Percentiles rank a stretch among this genome's conserved stretches.
These are phyloP conservation scores for Aspergillus steynii DNA, from an alignment of 495 filamentous ascomycete genomes.

Conservation along the genomic window DNA sequence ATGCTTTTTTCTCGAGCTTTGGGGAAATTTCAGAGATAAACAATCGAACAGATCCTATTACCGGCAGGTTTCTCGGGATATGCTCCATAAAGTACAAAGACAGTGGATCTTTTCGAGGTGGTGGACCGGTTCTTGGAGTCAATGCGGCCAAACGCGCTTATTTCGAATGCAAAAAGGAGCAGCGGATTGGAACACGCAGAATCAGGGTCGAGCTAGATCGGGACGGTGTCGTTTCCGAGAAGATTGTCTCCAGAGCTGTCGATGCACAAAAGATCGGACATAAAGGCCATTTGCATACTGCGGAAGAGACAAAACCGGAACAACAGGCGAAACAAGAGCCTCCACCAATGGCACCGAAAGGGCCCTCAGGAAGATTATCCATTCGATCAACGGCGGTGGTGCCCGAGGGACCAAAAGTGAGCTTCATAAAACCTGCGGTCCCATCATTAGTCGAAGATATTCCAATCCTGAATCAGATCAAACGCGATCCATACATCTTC, in stretches of 20 bases:
- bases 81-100: slow-evolving; percentile 89
- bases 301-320: slow-evolving; percentile 31
- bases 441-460: slow-evolving; percentile 58
- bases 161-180: slow-evolving; percentile 59
- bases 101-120: slow-evolving; percentile 52
- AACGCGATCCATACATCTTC: slow-evolving; percentile 88
- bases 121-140: slow-evolving; percentile 59
- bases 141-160: slow-evolving; percentile 75
- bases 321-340: slow-evolving; percentile 55
- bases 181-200: slow-evolving; percentile 68
- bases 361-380: slow-evolving; percentile 69
- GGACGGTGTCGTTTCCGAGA: slow-evolving; percentile 76
- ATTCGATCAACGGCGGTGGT: slow-evolving; percentile 38
- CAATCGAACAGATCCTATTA: slow-evolving; percentile 89
- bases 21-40: slow-evolving; percentile 86
- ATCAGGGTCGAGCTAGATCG: slow-evolving; percentile 85
- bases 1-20: slow-evolving; percentile 78
- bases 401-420: slow-evolving; percentile 49
- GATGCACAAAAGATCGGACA: slow-evolving; percentile 61
- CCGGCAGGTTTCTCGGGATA: slow-evolving; percentile 88
- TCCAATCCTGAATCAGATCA: slow-evolving; percentile 64
- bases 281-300: slow-evolving; percentile 21
- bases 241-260: slow-evolving; percentile 68
- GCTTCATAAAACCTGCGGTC: slow-evolving; percentile 42
- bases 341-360: slow-evolving; percentile 81